Base-by-base conservation (phyloP, 2,329 filamentous ascomycete genomes). In the Apiospora malaysiana region DNA sequence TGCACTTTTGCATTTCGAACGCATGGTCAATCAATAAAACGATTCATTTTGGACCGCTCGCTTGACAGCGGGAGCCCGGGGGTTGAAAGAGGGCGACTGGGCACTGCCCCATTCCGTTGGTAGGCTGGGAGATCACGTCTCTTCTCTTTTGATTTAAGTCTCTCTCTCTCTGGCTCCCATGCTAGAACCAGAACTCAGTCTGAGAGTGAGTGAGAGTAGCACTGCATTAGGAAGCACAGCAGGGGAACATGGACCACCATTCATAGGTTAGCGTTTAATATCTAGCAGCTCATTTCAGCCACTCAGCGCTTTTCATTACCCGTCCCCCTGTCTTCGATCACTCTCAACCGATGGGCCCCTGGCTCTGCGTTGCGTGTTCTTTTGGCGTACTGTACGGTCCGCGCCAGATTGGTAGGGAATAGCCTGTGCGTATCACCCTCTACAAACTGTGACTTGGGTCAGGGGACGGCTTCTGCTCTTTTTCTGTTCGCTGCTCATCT, bases 271-370 rank as follows among this genome's bases (percentile, higher is more conserved):
- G 56, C 56, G 56, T 63, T 63, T 40, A 63, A 37, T 37, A 37
- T 59, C 51, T 63, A 63, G 56, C 56, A 40, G 56, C 56, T 63
- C 56, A 63, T 63, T 63, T 63, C 18, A 63, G 56, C 56, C 56
- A 63, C 56, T 63, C 56, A 63, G 56, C 56, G 56, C 56, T 63
- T 40, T 40, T 63, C 56, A 40, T 63, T 40, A 37, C 51, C 56
- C 56, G 18, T 23, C 32, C 25, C 56, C 56, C 56, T 63, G 56
- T 63, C 56, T 40, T 63, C 21, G 56, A 63, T 63, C 32, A 63
- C 37, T 37, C 37, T 37, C 32, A 59, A 37, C 27, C 56, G 56
- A 63, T 63, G 27, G 56, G 16, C 56, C 56, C 56, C 56, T 63
- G n/a, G 56, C 56, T 63, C 56, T 40, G 40, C n/a, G 56, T 63